phyloP scores from a whole-genome alignment of 352 stramenopile species.

The Phytophthora sp. region DNA sequence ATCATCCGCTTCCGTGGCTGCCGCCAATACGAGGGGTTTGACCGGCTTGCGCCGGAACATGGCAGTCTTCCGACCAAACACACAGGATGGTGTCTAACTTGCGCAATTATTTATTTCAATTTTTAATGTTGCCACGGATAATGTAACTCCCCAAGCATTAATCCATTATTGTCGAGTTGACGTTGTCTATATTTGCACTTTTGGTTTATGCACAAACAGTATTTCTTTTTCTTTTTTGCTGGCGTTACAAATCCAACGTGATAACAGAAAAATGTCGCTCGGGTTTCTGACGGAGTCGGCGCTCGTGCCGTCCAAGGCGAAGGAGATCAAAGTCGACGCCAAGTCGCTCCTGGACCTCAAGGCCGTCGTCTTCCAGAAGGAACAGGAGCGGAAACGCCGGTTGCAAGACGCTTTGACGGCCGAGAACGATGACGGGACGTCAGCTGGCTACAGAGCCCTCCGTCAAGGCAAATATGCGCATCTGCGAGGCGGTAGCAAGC shows the following conservation, averaged over 20 bases:
- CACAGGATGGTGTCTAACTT: no score
- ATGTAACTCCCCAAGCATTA: no score
- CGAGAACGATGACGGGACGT: conserved; percentile 15
- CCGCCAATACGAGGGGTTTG: conserved; percentile 18
- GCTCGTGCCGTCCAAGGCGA: conserved; percentile 91
- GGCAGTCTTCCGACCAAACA: background rate
- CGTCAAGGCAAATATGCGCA: conserved; percentile 56
- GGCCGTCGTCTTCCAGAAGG: conserved; percentile 83
- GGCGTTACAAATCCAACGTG: no score
- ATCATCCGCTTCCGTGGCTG: conserved; percentile 15
- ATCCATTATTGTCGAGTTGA: no score
- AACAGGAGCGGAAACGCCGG: conserved; percentile 73
- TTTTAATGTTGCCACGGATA: no score
- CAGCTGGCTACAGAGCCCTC: conserved; percentile 5
- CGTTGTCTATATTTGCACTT: background rate
- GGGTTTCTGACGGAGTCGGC: conserved; percentile 93
- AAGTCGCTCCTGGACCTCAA: conserved; percentile 88
- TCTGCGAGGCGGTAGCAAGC: conserved; percentile 43
- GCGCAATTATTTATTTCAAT: no score
- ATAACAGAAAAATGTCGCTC: conserved; percentile 88
- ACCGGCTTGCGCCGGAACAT: conserved; percentile 28
- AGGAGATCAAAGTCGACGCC: conserved; percentile 86
- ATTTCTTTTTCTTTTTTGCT: no score
- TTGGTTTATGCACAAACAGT: no score
- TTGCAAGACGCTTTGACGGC: conserved; percentile 47